A percentile compares a stretch with the other conserved stretches of the same genome.
These are phyloP conservation scores for Solanum dulcamara DNA, from an alignment of 257 asterid species.

Conservation along the genomic window DNA sequence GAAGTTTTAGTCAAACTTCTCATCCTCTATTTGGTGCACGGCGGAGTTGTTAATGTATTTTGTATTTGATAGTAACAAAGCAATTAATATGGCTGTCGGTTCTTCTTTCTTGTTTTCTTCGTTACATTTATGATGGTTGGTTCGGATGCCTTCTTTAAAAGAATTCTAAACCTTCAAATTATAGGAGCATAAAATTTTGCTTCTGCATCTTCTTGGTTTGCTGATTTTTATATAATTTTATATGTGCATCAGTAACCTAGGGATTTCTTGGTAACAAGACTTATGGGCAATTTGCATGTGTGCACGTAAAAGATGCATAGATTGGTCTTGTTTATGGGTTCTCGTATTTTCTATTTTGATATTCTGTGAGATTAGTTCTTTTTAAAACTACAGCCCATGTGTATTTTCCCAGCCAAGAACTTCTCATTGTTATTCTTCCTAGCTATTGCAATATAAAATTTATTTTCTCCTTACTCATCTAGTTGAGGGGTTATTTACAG, in stretches of 20 bases:
- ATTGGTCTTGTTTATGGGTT: background rate
- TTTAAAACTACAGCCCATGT: background rate
- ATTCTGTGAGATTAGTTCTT: background rate
- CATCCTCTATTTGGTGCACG: background rate
- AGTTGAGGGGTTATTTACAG: constrained; percentile 29
- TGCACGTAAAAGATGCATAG: background rate
- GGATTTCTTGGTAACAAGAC: background rate
- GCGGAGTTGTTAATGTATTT: background rate
- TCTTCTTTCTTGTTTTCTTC: background rate
- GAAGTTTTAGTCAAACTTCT: background rate
- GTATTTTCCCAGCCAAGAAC: background rate
- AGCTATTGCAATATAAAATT: background rate
- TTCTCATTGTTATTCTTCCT: background rate
- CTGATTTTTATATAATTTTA: background rate
- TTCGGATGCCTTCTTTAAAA: background rate
- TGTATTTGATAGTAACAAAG: background rate
- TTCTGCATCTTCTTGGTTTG: background rate
- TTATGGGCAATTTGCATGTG: background rate
- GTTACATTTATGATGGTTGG: background rate
- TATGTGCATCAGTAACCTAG: background rate
- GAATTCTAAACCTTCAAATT: background rate
- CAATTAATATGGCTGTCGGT: background rate
- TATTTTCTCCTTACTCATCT: background rate
- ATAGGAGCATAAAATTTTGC: background rate
- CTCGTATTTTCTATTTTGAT: background rate